A percentile compares a stretch with the other conserved stretches of the same genome.
Conservation (phyloP, 306 rosid genomes). For the Quercus variabilis region DNA sequence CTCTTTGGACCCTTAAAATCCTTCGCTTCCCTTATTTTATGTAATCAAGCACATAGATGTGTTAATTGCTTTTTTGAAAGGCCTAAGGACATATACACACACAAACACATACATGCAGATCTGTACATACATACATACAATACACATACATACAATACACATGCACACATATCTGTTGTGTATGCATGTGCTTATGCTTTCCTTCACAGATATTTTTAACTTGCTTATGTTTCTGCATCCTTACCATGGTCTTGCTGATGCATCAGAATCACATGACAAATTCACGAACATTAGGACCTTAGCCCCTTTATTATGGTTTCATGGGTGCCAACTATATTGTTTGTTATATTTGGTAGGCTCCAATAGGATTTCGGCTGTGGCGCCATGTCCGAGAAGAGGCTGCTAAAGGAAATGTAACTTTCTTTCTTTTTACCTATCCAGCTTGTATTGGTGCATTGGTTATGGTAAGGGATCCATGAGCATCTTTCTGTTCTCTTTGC, state of each 20-base stretch:
- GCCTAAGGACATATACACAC: background rate
- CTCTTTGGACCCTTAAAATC: background rate
- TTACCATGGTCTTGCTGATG: constrained; percentile 1
- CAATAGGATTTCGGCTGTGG: constrained; percentile 72
- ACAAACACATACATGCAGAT: background rate
- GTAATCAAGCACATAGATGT: background rate
- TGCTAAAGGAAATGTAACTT: constrained; percentile 67
- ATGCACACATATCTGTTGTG: background rate
- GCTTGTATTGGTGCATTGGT: constrained; percentile 20
- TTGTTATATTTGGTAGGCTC: constrained; percentile 57
- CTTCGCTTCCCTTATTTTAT: background rate
- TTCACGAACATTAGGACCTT: constrained; percentile 1
- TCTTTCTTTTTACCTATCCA: constrained; percentile 16
- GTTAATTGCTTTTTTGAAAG: background rate
- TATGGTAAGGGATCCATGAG: constrained; percentile 11
- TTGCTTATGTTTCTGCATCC: background rate
- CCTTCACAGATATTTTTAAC: background rate
- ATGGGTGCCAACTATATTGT: constrained; percentile 6
- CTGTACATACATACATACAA: background rate
- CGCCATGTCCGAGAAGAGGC: constrained; percentile 58
- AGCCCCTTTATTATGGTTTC: background rate
- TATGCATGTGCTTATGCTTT: background rate
- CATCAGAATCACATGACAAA: background rate
- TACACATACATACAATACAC: background rate
- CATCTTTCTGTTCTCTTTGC: constrained; percentile 23